Conservation (phyloP, 2,329 filamentous ascomycete species). For the Stenocarpella maydis region DNA sequence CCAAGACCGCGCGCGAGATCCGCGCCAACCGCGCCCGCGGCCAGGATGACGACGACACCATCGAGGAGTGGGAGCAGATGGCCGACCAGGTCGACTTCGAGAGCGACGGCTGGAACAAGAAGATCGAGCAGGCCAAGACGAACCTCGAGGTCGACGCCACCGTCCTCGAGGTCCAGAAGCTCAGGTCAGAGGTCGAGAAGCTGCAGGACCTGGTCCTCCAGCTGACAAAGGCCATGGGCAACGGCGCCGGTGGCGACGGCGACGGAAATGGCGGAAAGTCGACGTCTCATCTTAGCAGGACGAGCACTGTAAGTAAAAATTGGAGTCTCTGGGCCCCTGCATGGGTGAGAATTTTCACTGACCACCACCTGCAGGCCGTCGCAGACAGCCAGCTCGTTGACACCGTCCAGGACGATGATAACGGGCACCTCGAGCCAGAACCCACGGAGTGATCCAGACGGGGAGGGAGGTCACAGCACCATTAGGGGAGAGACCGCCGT, state of each 20-base stretch:
- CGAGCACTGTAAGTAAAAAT: conserved; percentile 31
- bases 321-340: neutral
- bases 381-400: conserved; percentile 19
- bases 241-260: conserved; percentile 25
- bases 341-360: neutral
- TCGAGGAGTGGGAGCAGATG: conserved; percentile 94
- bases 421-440: neutral
- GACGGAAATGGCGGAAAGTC: conserved; percentile 30
- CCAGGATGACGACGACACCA: conserved; percentile 87
- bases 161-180: conserved; percentile 71
- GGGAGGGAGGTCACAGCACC: neutral
- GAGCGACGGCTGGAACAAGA: conserved; percentile 84
- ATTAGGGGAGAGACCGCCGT: neutral
- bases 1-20: conserved; percentile 70
- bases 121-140: conserved; percentile 76
- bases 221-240: conserved; percentile 38
- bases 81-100: conserved; percentile 78
- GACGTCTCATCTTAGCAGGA: conserved; percentile 25
- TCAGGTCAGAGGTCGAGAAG: conserved; percentile 66
- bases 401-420: neutral
- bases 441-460: neutral
- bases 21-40: conserved; percentile 77
- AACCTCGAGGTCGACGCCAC: conserved; percentile 83
- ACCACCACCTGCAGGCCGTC: neutral
- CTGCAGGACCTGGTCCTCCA: conserved; percentile 58